Conservation (phyloP, 306 rosid genomes). For the Pterocarpus santalinus region DNA sequence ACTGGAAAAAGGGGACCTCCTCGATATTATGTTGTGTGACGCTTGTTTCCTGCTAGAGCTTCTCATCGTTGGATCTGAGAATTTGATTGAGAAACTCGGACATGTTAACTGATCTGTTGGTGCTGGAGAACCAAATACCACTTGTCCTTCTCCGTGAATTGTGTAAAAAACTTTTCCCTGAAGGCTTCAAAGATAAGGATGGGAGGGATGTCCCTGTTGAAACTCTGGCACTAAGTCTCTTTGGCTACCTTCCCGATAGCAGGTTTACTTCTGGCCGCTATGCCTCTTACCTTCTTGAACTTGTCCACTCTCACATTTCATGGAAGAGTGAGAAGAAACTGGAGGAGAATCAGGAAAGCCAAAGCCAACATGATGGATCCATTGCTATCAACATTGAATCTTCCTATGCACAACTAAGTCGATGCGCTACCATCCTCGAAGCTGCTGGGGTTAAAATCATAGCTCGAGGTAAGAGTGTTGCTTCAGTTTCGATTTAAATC, state of each 20-base stretch:
- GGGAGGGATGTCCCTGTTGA: neutral
- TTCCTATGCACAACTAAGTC: neutral
- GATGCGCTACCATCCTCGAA: conserved; percentile 28
- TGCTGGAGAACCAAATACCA: conserved; percentile 47
- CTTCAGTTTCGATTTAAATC: too few species aligned
- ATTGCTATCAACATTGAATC: neutral
- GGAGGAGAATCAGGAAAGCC: too few species aligned
- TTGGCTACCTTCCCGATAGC: neutral
- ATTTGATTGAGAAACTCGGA: neutral
- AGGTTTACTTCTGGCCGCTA: neutral
- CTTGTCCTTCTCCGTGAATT: neutral
- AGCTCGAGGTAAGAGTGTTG: too few species aligned
- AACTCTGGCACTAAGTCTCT: neutral
- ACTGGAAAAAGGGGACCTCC: neutral
- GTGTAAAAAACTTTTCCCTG: neutral
- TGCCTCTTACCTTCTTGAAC: conserved; percentile 30
- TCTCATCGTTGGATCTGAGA: neutral
- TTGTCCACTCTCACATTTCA: conserved; percentile 1
- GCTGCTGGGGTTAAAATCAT: conserved; percentile 21
- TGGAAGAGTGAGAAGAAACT: too few species aligned
- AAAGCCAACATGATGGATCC: too few species aligned
- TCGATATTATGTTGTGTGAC: conserved; percentile 22
- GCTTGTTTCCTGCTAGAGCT: conserved; percentile 47
- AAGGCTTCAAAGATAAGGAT: neutral
- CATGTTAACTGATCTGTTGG: conserved; percentile 18